phyloP scores from a whole-genome alignment of 2,329 filamentous ascomycete genomes.

The Colletotrichum sp. region DNA sequence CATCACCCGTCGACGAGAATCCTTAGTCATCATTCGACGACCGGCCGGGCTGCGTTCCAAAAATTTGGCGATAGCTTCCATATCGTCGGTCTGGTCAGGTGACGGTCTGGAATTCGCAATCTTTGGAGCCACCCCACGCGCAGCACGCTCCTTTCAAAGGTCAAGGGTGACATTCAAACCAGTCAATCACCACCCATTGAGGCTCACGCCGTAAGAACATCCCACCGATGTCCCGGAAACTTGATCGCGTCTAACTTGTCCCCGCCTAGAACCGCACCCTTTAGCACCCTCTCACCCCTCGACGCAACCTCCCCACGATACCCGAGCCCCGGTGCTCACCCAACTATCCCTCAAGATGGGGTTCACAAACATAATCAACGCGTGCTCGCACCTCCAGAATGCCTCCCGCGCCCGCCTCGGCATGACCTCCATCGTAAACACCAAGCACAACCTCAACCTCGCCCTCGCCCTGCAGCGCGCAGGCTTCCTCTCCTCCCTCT shows the following conservation, averaged over 20 bases:
- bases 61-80: constrained; percentile 22
- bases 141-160: not conserved
- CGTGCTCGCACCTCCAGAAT: constrained; percentile 93
- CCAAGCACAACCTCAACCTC: constrained; percentile 79
- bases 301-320: not conserved
- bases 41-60: constrained; percentile 7
- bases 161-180: no score
- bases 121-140: not conserved
- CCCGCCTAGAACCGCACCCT: not conserved
- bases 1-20: not conserved
- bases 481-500: constrained; percentile 82
- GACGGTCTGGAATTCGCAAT: not conserved
- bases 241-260: not conserved
- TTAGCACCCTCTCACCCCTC: not conserved
- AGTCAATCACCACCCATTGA: not conserved
- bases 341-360: constrained; percentile 5
- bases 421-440: constrained; percentile 81
- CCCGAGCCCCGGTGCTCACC: not conserved
- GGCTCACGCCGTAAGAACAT: not conserved
- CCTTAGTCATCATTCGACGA: constrained; percentile 18
- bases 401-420: constrained; percentile 82
- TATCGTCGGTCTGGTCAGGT: not conserved
- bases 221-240: not conserved
- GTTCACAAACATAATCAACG: constrained; percentile 75
- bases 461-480: constrained; percentile 80